Percentiles rank a stretch among this genome's conserved stretches.
These are phyloP conservation scores for Penicillium macrosclerotiorum DNA, from an alignment of 495 filamentous ascomycete genomes.

Conservation along the genomic window DNA sequence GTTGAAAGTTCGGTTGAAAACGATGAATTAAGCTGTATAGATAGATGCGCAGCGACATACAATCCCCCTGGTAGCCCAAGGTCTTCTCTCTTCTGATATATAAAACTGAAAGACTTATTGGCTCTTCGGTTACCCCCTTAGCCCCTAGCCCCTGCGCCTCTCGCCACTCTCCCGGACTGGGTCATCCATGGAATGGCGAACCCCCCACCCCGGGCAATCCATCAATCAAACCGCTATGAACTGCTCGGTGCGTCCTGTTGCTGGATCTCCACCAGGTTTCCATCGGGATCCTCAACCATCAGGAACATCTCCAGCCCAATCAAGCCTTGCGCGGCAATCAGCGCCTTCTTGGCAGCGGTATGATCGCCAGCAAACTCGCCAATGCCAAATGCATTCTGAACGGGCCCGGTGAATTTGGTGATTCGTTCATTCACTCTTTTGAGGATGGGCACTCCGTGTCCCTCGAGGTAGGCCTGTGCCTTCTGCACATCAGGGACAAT, in stretches of 20 bases:
- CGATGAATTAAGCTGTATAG: too few species aligned
- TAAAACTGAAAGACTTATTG: too few species aligned
- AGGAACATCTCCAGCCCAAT: conserved; percentile 20
- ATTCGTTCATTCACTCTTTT: conserved; percentile 20
- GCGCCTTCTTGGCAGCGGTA: conserved; percentile 6
- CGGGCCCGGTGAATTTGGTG: conserved; percentile 1
- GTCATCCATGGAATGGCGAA: background rate
- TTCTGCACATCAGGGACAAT: conserved; percentile 24
- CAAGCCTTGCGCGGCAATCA: conserved; percentile 6
- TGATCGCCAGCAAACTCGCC: conserved; percentile 7
- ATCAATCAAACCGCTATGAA: background rate
- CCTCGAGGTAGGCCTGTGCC: conserved; percentile 20
- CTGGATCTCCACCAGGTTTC: conserved; percentile 31
- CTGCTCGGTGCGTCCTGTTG: conserved; percentile 1
- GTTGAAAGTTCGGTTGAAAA: too few species aligned
- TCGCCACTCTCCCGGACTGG: too few species aligned
- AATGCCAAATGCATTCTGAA: conserved; percentile 14
- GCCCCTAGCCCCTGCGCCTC: too few species aligned
- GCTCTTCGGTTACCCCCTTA: too few species aligned
- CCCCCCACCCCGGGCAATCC: background rate
- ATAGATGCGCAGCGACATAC: too few species aligned
- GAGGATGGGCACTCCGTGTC: conserved; percentile 15
- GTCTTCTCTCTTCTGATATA: too few species aligned
- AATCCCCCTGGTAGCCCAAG: too few species aligned
- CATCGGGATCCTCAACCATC: conserved; percentile 28